Percentiles rank a stretch among this genome's conserved stretches.
Conservation (phyloP, 805 yeast genomes). For the Metschnikowia gelsemii region DNA sequence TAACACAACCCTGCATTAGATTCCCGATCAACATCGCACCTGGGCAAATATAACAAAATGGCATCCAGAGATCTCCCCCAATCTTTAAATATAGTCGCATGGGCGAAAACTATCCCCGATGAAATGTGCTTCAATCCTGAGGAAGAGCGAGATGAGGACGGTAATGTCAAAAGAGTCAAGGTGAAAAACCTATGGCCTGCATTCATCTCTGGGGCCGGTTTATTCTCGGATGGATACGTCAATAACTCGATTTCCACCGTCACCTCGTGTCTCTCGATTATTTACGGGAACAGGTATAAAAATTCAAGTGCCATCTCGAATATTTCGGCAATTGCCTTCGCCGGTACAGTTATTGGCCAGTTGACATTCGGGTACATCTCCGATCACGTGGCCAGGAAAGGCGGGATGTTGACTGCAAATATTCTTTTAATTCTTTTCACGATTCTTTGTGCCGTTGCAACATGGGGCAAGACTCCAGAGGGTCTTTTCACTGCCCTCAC, state of each 20-base stretch:
- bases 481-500: conserved; percentile 86
- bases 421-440: conserved; percentile 73
- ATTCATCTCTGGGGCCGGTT: conserved; percentile 76
- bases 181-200: conserved; percentile 33
- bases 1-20: too few species aligned
- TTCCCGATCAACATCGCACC: too few species aligned
- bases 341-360: conserved; percentile 88
- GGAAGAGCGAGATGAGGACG: conserved; percentile 15
- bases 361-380: conserved; percentile 75
- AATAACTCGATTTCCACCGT: conserved; percentile 83
- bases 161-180: conserved; percentile 19
- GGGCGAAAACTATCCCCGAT: conserved; percentile 16
- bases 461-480: conserved; percentile 74
- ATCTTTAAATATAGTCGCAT: conserved; percentile 17
- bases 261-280: conserved; percentile 59
- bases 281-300: conserved; percentile 65
- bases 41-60: too few species aligned
- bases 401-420: conserved; percentile 81
- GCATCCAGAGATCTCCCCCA: conserved; percentile 24
- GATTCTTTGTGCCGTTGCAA: conserved; percentile 58
- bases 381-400: conserved; percentile 76
- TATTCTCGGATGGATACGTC: conserved; percentile 90
- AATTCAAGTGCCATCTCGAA: conserved; percentile 71
- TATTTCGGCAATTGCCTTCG: conserved; percentile 85
- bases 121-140: conserved; percentile 13